Evolutionary conservation across 371 early-diverging fungal species (phyloP).

Genomic region (Circinella minor): DNA sequence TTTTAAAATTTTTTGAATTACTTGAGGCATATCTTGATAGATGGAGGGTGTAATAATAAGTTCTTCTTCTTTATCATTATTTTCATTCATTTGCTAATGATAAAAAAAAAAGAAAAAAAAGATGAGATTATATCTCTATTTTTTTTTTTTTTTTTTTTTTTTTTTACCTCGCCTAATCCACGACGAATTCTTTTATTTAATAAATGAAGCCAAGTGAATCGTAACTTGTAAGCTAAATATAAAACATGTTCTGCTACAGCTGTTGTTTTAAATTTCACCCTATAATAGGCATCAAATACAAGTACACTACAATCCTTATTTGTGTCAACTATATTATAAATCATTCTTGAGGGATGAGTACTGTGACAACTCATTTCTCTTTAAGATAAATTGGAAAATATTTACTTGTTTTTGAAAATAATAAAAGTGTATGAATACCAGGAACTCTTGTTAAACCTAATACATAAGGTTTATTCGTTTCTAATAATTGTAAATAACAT

Average conservation of each 20-base stretch:
- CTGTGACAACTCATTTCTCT: background rate
- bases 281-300: conserved; percentile 63
- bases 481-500: conserved; percentile 66
- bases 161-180: conserved; percentile 33
- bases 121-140: too few relatives aligned
- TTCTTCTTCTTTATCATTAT: conserved; percentile 10
- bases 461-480: conserved; percentile 71
- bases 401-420: conserved; percentile 46
- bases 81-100: background rate
- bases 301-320: conserved; percentile 58
- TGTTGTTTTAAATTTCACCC: conserved; percentile 52
- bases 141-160: background rate
- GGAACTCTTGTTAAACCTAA: conserved; percentile 65
- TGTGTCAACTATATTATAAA: conserved; percentile 51
- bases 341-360: background rate
- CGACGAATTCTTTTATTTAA: conserved; percentile 38
- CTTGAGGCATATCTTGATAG: conserved; percentile 27
- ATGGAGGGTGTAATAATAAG: conserved; percentile 25
- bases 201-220: conserved; percentile 33
- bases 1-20: conserved; percentile 37
- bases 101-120: too few relatives aligned
- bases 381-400: conserved; percentile 8
- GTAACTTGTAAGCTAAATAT: conserved; percentile 34
- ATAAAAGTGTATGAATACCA: conserved; percentile 49
- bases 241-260: conserved; percentile 44